Base-by-base conservation (phyloP, 352 stramenopile genomes). In the Peronosclerospora sorghi region DNA sequence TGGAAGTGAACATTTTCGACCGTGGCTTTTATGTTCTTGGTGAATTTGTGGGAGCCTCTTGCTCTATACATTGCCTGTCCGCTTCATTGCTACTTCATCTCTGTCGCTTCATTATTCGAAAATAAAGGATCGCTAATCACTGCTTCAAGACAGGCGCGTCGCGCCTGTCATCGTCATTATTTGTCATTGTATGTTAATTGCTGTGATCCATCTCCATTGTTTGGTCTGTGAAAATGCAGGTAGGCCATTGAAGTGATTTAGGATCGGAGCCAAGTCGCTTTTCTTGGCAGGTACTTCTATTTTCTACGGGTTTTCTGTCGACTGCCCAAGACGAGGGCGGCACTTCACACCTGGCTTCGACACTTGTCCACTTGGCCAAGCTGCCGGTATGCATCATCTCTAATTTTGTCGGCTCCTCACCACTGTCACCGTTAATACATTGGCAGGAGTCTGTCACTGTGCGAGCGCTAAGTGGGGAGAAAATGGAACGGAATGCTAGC, bases 91-190 rank as follows among this genome's bases (percentile, higher is more conserved):
- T 49, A 41, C 48, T 48, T 59, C 32, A 51, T 65, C 51, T 62
- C 50, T 62, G 59, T 68, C 59, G 59, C 67, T 80, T 76, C 73
- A 80, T 76, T 83, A 79, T 85, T 73, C 56, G 60, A 75, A 65
- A 73, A 77, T 73, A 77, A 77, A 77, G 65, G 65, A 77, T 77
- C 62, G 57, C 62, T 59, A 66, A 78, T 73, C 58, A 74, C 58
- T 82, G 65, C 59, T 69, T 75, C 56, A 59, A 61, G 51, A 42
- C 32, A 17, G 34, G 38, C 28, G 39, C 38, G 32, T 54, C 28
- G 8, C 12, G 42, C 38, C 17, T 60, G 19, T 44, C 43, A 26
- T 20, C 24, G 27, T 51, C 8, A n/a, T 35, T n/a, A 5, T 13
- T 34, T 17, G 13, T 35, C 13, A 13, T 15, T 34, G n/a, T n/a